These are phyloP conservation scores for Rubroshorea leprosula DNA, from an alignment of 345 rosid genomes.

Conservation along the genomic window DNA sequence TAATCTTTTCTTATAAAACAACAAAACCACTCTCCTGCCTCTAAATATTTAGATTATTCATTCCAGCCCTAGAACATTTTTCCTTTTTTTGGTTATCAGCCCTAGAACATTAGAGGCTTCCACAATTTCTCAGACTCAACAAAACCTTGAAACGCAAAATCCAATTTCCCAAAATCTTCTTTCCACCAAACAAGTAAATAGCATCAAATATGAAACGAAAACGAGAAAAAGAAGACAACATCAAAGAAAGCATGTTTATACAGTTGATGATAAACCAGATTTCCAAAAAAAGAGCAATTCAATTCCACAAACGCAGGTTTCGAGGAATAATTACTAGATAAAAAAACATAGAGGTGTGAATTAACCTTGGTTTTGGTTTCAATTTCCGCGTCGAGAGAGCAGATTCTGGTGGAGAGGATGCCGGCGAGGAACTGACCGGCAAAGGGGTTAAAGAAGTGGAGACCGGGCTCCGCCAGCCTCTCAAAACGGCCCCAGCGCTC, in stretches of 20 bases:
- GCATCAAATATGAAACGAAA: neutral
- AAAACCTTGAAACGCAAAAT: too few species aligned
- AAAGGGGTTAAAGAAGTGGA: constrained; percentile 66
- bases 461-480: constrained; percentile 74
- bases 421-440: constrained; percentile 81
- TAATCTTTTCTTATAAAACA: neutral
- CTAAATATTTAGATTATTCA: neutral
- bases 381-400: constrained; percentile 80
- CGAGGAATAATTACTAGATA: neutral
- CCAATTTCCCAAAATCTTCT: neutral
- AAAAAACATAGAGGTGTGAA: neutral
- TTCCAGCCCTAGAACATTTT: too few species aligned
- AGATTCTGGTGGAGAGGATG: constrained; percentile 77
- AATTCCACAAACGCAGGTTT: neutral
- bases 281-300: neutral
- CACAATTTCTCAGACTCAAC: too few species aligned
- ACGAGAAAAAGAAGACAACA: too few species aligned
- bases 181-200: too few species aligned
- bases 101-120: too few species aligned
- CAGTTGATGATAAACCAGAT: neutral
- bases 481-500: constrained; percentile 96
- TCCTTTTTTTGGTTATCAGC: too few species aligned
- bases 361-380: constrained; percentile 92
- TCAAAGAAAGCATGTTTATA: too few species aligned
- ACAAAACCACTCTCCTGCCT: neutral